A percentile compares a stretch with the other conserved stretches of the same genome.
These are phyloP conservation scores for Solanum chiquidenum DNA, from an alignment of 257 asterid genomes.

Conservation along the genomic window DNA sequence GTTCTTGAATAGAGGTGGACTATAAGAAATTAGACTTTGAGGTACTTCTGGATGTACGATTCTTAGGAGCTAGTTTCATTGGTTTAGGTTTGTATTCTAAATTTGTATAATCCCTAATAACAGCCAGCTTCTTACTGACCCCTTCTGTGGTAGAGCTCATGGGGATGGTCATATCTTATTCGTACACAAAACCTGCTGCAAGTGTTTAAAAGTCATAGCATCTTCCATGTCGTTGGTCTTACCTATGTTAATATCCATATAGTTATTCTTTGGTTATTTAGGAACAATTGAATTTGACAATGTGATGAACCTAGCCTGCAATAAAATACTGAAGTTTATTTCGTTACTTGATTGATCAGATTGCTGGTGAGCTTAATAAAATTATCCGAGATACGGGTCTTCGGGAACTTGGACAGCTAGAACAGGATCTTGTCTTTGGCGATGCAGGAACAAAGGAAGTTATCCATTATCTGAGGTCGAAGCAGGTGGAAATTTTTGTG, in stretches of 20 bases:
- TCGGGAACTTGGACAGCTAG: constrained; percentile 92
- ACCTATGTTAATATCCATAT: background rate
- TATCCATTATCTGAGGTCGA: constrained; percentile 52
- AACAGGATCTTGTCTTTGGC: constrained; percentile 97
- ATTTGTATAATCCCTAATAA: background rate
- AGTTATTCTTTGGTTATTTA: background rate
- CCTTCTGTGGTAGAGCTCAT: background rate
- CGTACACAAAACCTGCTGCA: background rate
- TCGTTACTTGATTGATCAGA: constrained; percentile 33
- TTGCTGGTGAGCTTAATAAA: constrained; percentile 78
- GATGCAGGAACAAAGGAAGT: constrained; percentile 99
- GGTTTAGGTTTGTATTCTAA: background rate
- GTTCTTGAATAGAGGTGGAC: background rate
- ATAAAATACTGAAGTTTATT: background rate
- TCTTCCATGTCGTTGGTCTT: background rate
- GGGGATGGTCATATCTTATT: background rate
- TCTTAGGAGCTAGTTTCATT: background rate
- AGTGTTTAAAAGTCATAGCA: background rate
- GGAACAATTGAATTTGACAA: background rate
- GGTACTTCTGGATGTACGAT: background rate
- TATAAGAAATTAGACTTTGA: background rate
- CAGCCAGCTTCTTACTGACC: background rate
- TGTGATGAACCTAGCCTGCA: background rate
- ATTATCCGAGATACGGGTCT: constrained; percentile 56
- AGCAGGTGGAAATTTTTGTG: constrained; percentile 35